Evolutionary conservation across 169 alveolate genomes (phyloP).

Genomic region (Eimeria necatrix): DNA sequence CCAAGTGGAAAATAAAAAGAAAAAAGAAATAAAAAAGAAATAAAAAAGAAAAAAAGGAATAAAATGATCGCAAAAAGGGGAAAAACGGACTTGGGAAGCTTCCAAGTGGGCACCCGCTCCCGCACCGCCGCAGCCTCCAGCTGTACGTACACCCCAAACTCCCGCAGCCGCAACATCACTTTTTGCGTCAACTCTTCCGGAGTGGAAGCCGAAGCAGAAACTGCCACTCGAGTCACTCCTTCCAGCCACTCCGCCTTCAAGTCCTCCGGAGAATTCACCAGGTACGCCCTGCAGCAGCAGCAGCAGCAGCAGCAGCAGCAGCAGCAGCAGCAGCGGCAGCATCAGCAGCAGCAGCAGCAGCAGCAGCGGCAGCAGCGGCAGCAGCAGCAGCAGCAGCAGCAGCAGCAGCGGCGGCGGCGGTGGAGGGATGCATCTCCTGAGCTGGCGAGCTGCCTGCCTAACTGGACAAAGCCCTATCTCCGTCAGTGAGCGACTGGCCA

Average conservation of each 20-base stretch:
- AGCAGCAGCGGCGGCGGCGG: too few relatives aligned
- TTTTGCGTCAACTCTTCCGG: slow-evolving; percentile 88
- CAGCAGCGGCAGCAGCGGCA: background rate
- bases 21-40: too few relatives aligned
- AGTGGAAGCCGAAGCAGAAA: slow-evolving; percentile 91
- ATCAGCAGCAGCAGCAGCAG: too few relatives aligned
- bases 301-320: background rate
- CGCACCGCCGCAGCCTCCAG: slow-evolving; percentile 83
- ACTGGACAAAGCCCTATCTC: too few relatives aligned
- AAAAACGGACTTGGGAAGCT: slow-evolving; percentile 85
- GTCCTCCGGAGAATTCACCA: slow-evolving; percentile 85
- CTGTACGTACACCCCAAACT: slow-evolving; percentile 75
- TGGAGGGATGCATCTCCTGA: too few relatives aligned
- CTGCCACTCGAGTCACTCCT: slow-evolving; percentile 84
- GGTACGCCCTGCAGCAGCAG: slow-evolving; percentile 82
- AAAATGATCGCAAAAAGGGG: too few relatives aligned
- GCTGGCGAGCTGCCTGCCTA: too few relatives aligned
- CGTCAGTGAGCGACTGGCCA: too few relatives aligned
- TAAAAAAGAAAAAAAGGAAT: too few relatives aligned
- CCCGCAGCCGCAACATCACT: slow-evolving; percentile 72
- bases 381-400: background rate
- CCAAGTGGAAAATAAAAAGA: too few relatives aligned
- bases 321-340: too few relatives aligned
- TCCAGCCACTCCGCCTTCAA: slow-evolving; percentile 84
- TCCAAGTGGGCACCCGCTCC: slow-evolving; percentile 91